phyloP scores from a whole-genome alignment of 768 basidiomycete species.

The Rhodotorula graminis region DNA sequence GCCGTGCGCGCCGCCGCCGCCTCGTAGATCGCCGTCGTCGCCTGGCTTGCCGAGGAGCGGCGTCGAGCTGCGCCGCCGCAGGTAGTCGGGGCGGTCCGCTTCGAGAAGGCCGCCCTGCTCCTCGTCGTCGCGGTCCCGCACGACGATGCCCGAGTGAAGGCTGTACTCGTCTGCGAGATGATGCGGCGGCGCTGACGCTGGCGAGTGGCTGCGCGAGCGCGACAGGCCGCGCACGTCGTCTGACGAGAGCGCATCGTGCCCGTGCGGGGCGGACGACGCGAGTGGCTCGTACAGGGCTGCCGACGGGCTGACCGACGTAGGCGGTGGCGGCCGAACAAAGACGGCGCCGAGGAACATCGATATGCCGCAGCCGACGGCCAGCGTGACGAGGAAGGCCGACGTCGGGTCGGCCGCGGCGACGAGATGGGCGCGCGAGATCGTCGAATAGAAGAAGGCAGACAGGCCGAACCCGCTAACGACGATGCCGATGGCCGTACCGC shows the following conservation, averaged over 20 bases:
- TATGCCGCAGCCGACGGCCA: slow-evolving; percentile 10
- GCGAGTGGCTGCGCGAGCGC: slow-evolving; percentile 6
- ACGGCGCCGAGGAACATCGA: slow-evolving; percentile 24
- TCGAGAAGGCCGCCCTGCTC: background rate
- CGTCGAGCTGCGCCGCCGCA: slow-evolving; percentile 6
- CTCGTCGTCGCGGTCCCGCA: background rate
- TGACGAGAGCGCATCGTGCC: background rate
- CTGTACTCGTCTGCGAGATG: background rate
- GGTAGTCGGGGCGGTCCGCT: background rate
- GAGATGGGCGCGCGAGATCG: slow-evolving; percentile 23
- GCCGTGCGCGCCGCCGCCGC: slow-evolving; percentile 1
- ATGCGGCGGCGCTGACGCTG: background rate
- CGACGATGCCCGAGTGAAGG: slow-evolving; percentile 5
- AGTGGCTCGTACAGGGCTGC: background rate
- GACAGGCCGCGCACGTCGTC: background rate
- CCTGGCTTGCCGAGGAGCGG: slow-evolving; percentile 6
- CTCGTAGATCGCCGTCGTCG: background rate
- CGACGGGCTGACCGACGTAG: background rate
- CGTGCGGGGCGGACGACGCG: background rate
- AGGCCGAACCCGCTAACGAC: slow-evolving; percentile 28
- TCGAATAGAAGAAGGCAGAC: slow-evolving; percentile 32
- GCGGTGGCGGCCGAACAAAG: slow-evolving; percentile 15
- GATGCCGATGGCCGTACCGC: slow-evolving; percentile 28
- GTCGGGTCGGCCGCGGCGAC: slow-evolving; percentile 23
- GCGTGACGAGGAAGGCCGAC: slow-evolving; percentile 27